Conservation (phyloP, 169 alveolate species). For the Plasmodium blacklocki region DNA sequence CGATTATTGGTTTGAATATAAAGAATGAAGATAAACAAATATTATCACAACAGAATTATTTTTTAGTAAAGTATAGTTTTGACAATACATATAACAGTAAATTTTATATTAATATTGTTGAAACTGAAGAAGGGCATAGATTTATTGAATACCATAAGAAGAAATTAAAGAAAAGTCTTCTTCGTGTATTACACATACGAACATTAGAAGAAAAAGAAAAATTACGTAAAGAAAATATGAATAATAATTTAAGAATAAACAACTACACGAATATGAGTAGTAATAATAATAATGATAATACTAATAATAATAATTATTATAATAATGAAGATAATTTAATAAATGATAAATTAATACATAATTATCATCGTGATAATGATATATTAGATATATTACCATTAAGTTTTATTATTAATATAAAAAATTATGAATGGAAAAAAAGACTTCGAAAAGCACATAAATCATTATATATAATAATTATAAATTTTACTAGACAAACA, state of each 20-base stretch:
- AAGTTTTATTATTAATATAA: constrained; percentile 77
- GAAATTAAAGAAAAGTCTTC: constrained; percentile 59
- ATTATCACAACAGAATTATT: constrained; percentile 58
- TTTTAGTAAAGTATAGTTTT: constrained; percentile 67
- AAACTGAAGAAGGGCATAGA: constrained; percentile 74
- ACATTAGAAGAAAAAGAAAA: constrained; percentile 70
- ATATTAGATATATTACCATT: constrained; percentile 73
- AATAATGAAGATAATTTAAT: constrained; percentile 6
- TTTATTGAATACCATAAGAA: constrained; percentile 73
- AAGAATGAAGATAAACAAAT: constrained; percentile 59
- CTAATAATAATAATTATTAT: background rate
- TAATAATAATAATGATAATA: constrained; percentile 1
- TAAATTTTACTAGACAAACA: constrained; percentile 85
- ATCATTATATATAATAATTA: constrained; percentile 87
- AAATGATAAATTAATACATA: constrained; percentile 22
- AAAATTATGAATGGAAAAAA: constrained; percentile 83
- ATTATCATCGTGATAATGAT: constrained; percentile 43
- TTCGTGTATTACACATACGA: constrained; percentile 51
- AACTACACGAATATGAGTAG: background rate
- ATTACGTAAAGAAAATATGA: constrained; percentile 37
- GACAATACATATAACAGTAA: constrained; percentile 75
- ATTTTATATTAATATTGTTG: constrained; percentile 68
- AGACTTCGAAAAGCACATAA: constrained; percentile 86
- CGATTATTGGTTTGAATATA: constrained; percentile 73
- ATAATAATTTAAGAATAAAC: constrained; percentile 5